A percentile compares a stretch with the other conserved stretches of the same genome.
phyloP scores from a whole-genome alignment of 164 flowering plant genomes.

The Santalum album region DNA sequence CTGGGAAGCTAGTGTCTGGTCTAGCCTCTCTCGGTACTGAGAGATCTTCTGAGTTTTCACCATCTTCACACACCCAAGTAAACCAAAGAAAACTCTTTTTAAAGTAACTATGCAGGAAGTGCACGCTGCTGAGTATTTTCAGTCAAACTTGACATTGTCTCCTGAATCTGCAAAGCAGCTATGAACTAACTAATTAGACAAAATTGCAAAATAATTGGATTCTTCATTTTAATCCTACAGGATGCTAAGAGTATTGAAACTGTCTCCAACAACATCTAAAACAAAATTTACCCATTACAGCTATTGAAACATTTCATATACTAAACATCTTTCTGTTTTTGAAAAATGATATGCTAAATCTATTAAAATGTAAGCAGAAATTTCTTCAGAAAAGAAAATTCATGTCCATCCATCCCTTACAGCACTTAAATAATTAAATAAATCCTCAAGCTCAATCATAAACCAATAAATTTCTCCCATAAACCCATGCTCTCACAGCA shows the following conservation, averaged over 20 bases:
- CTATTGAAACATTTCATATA: neutral
- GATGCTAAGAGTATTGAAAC: neutral
- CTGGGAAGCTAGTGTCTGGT: conserved; percentile 59
- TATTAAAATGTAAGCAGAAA: no score
- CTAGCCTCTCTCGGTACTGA: conserved; percentile 56
- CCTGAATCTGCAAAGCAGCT: conserved; percentile 7
- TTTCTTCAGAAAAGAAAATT: no score
- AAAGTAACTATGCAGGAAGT: neutral
- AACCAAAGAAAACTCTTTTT: neutral
- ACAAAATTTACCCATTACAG: neutral
- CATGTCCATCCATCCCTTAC: neutral
- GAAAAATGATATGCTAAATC: no score
- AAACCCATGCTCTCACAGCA: neutral
- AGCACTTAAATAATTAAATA: neutral
- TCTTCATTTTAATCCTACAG: neutral
- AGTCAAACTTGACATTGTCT: neutral
- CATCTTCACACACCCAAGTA: conserved; percentile 38
- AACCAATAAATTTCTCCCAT: neutral
- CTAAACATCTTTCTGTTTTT: neutral
- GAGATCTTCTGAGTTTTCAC: conserved; percentile 32
- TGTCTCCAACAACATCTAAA: neutral
- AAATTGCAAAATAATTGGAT: neutral
- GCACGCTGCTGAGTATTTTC: neutral
- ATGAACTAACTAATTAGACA: neutral
- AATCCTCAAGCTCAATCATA: no score